Evolutionary conservation across 2,329 filamentous ascomycete genomes (phyloP).

Genomic region (Aspergillus transmontanensis): DNA sequence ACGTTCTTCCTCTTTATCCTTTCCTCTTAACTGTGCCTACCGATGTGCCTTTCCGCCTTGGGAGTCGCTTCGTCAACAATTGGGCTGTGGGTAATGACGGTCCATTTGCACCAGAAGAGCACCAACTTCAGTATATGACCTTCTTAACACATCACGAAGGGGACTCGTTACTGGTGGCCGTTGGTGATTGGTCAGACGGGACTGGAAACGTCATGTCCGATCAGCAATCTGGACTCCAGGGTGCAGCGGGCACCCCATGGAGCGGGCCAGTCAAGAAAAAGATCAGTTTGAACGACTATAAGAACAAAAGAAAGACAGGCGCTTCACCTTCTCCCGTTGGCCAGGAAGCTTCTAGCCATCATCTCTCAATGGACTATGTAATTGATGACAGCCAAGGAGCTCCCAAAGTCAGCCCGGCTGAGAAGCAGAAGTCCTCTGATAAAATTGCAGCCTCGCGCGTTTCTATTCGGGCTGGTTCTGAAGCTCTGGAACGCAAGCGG

Average conservation of each 20-base stretch:
- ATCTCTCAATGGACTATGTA: conserved; percentile 16
- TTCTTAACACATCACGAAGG: conserved; percentile 61
- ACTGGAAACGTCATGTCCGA: conserved; percentile 50
- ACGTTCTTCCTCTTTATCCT: conserved; percentile 47
- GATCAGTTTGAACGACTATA: conserved; percentile 64
- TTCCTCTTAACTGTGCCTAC: conserved; percentile 51
- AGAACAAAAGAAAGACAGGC: conserved; percentile 53
- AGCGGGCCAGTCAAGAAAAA: conserved; percentile 58
- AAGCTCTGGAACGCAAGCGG: conserved; percentile 31
- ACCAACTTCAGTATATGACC: conserved; percentile 64
- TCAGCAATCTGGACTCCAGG: conserved; percentile 39
- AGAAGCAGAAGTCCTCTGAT: conserved; percentile 19
- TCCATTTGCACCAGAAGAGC: conserved; percentile 58
- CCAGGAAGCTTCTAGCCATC: conserved; percentile 24
- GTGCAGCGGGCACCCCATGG: conserved; percentile 44
- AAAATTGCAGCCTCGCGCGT: conserved; percentile 15
- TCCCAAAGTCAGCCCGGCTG: conserved; percentile 20
- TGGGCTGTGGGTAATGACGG: conserved; percentile 53
- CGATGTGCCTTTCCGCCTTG: conserved; percentile 49
- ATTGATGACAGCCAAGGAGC: conserved; percentile 24
- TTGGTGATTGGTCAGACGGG: conserved; percentile 57
- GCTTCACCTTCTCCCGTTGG: conserved; percentile 29
- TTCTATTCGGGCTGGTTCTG: conserved; percentile 16
- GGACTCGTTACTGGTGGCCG: conserved; percentile 54
- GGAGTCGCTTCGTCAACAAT: conserved; percentile 45